Evolutionary conservation across 2,329 filamentous ascomycete species (phyloP).

Genomic region (Clarireedia hainanense): DNA sequence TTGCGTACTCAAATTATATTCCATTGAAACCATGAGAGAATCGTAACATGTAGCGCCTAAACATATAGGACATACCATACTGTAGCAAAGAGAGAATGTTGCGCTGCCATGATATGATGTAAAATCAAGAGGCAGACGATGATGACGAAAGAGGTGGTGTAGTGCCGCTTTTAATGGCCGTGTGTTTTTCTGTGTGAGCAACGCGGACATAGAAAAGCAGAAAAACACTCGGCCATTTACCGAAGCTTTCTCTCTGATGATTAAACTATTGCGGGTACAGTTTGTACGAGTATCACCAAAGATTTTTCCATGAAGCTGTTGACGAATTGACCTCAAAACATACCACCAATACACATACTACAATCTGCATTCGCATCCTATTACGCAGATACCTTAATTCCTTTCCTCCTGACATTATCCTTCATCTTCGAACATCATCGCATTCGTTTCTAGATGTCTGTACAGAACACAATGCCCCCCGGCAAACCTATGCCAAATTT

Average conservation of each 20-base stretch:
- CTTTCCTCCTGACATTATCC: constrained; percentile 14
- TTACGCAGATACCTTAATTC: constrained; percentile 15
- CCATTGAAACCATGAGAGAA: too few relatives aligned
- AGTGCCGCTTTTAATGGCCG: constrained; percentile 5
- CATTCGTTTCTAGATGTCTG: constrained; percentile 23
- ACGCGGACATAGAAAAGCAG: neutral
- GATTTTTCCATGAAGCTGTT: constrained; percentile 10
- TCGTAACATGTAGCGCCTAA: too few relatives aligned
- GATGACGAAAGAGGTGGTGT: constrained; percentile 5
- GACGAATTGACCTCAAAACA: constrained; percentile 5
- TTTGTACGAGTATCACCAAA: constrained; percentile 7
- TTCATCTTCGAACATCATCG: constrained; percentile 20
- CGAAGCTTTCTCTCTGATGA: constrained; percentile 16
- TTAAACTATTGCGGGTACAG: neutral
- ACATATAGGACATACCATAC: too few relatives aligned
- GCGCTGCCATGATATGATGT: neutral
- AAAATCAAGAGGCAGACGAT: neutral
- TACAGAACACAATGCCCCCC: constrained; percentile 20
- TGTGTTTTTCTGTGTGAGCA: neutral
- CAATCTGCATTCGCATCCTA: constrained; percentile 12
- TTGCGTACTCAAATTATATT: too few relatives aligned
- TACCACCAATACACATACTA: neutral
- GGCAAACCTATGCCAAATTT: constrained; percentile 25
- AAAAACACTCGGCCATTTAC: neutral
- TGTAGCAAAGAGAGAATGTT: too few relatives aligned